phyloP scores from a whole-genome alignment of 2,329 filamentous ascomycete genomes.

The Ophiosphaerella narmari region DNA sequence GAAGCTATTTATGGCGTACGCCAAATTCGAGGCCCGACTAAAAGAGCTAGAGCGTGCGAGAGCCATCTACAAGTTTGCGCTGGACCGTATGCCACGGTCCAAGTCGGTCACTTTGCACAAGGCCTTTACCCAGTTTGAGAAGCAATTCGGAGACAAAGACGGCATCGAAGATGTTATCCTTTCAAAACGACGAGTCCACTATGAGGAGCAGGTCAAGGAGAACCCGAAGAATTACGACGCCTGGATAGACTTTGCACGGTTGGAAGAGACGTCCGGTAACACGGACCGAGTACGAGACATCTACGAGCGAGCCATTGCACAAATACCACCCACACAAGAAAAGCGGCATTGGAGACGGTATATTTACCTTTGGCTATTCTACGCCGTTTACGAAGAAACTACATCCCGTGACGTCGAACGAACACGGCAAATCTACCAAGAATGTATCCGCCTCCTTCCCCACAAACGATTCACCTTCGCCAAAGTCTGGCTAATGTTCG shows the following conservation, averaged over 20 bases:
- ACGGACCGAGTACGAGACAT: conserved; percentile 84
- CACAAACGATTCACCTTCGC: conserved; percentile 98
- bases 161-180: conserved; percentile 94
- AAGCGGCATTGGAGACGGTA: conserved; percentile 97
- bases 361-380: conserved; percentile 98
- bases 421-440: conserved; percentile 86
- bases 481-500: conserved; percentile 93
- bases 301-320: conserved; percentile 93
- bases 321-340: conserved; percentile 91
- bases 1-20: conserved; percentile 91
- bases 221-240: conserved; percentile 96
- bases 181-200: conserved; percentile 89
- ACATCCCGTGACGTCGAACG: conserved; percentile 78
- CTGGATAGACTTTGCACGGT: conserved; percentile 92
- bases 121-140: conserved; percentile 95
- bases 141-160: conserved; percentile 92
- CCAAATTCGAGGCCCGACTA: conserved; percentile 90
- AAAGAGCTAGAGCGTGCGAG: conserved; percentile 94
- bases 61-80: conserved; percentile 94
- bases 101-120: conserved; percentile 86
- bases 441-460: conserved; percentile 84
- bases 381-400: conserved; percentile 92
- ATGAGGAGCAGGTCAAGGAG: conserved; percentile 91
- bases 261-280: conserved; percentile 87
- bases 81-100: conserved; percentile 88